Percentiles rank a stretch among this genome's conserved stretches.
These are phyloP conservation scores for Dictyostelium discoideum DNA, from an alignment of 78 protist genomes.

Conservation along the genomic window DNA sequence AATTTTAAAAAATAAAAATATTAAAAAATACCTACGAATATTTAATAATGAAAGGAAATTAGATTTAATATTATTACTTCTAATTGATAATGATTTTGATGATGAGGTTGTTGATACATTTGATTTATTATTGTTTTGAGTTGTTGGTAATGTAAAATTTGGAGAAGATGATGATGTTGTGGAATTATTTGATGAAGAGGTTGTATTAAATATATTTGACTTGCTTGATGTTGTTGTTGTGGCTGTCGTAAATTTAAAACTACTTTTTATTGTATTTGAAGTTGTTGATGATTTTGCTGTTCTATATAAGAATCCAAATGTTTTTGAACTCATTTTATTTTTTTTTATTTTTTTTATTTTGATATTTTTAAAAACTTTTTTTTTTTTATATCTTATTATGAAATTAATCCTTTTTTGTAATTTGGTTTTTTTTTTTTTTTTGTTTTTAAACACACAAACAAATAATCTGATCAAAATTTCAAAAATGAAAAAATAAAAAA, in stretches of 20 bases:
- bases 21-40: neutral
- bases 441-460: neutral
- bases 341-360: neutral
- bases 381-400: too few species aligned
- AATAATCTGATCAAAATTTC: constrained; percentile 3
- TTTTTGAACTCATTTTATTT: neutral
- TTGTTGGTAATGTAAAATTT: neutral
- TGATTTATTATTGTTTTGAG: neutral
- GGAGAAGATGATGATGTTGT: neutral
- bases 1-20: neutral
- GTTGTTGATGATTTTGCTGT: neutral
- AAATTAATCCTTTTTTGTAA: neutral
- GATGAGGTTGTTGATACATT: constrained; percentile 1
- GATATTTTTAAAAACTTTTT: neutral
- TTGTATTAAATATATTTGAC: neutral
- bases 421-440: neutral
- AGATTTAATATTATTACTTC: neutral
- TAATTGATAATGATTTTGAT: neutral
- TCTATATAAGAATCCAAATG: neutral
- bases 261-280: neutral
- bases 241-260: neutral
- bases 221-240: neutral
- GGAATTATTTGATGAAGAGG: neutral
- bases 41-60: constrained; percentile 1
- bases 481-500: neutral